Evolutionary conservation across 495 filamentous ascomycete genomes (phyloP).

Genomic region (Trichoderma reesei): DNA sequence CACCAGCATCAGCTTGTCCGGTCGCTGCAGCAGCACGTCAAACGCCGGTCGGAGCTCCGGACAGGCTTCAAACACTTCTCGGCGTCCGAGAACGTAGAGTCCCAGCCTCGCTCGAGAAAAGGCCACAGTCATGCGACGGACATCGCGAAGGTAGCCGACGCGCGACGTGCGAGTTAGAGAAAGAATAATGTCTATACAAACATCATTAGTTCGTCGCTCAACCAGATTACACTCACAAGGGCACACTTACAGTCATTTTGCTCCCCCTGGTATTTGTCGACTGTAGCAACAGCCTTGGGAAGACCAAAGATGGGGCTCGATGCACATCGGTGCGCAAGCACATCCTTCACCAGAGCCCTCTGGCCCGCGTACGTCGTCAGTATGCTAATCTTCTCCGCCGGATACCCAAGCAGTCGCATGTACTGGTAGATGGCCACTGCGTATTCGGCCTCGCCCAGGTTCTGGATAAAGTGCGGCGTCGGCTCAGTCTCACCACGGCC

Average conservation of each 20-base stretch:
- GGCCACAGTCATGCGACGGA: constrained; percentile 91
- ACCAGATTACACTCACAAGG: not conserved
- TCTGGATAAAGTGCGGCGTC: constrained; percentile 94
- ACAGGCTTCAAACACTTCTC: constrained; percentile 80
- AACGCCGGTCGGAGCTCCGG: constrained; percentile 84
- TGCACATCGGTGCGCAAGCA: constrained; percentile 73
- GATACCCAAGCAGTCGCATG: constrained; percentile 94
- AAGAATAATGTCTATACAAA: constrained; percentile 74
- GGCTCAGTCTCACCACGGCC: constrained; percentile 82
- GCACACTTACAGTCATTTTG: constrained; percentile 87
- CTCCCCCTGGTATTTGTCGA: constrained; percentile 98
- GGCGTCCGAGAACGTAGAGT: constrained; percentile 85
- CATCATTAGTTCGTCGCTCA: constrained; percentile 18
- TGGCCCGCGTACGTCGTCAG: constrained; percentile 95
- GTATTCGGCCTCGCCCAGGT: constrained; percentile 94
- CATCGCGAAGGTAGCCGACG: constrained; percentile 88
- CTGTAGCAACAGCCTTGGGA: constrained; percentile 83
- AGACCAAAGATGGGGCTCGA: constrained; percentile 80
- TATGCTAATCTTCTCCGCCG: constrained; percentile 82
- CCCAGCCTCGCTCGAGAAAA: constrained; percentile 88
- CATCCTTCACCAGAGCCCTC: constrained; percentile 79
- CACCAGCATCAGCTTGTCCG: constrained; percentile 69
- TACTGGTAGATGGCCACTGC: constrained; percentile 93
- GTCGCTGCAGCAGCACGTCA: constrained; percentile 56
- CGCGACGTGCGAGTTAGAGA: constrained; percentile 80